Evolutionary conservation across 345 rosid genomes (phyloP).

Genomic region (Gossypium australe): DNA sequence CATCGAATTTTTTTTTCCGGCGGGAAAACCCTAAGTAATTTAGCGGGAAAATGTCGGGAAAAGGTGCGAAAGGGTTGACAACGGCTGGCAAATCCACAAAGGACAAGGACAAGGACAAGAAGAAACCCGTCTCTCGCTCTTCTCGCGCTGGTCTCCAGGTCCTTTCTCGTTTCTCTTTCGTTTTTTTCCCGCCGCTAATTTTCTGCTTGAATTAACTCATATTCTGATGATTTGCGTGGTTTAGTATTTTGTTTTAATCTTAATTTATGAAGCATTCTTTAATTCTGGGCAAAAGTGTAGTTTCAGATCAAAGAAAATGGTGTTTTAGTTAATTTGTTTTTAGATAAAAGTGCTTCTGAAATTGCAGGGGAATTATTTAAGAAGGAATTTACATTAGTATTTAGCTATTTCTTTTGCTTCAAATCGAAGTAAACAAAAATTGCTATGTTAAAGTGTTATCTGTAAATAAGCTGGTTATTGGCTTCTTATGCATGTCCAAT

Average conservation of each 20-base stretch:
- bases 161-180: background rate
- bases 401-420: background rate
- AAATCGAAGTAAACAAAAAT: background rate
- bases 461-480: background rate
- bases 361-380: background rate
- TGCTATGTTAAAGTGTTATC: too few species aligned
- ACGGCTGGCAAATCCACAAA: slow-evolving; percentile 53
- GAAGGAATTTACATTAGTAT: background rate
- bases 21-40: slow-evolving; percentile 7
- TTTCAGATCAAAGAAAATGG: background rate
- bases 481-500: background rate
- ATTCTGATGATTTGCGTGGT: background rate
- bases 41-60: slow-evolving; percentile 65
- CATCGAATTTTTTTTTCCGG: background rate
- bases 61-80: slow-evolving; percentile 74
- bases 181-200: background rate
- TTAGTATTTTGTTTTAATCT: background rate
- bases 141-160: slow-evolving; percentile 87
- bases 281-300: background rate
- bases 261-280: background rate
- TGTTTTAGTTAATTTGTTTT: background rate
- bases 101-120: slow-evolving; percentile 60
- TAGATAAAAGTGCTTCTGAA: too few species aligned
- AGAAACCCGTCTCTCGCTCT: slow-evolving; percentile 67
- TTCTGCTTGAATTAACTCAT: background rate